A percentile compares a stretch with the other conserved stretches of the same genome.
These are phyloP conservation scores for Lasiodiplodia hormozganensis DNA, from an alignment of 2,329 filamentous ascomycete genomes.

Conservation along the genomic window DNA sequence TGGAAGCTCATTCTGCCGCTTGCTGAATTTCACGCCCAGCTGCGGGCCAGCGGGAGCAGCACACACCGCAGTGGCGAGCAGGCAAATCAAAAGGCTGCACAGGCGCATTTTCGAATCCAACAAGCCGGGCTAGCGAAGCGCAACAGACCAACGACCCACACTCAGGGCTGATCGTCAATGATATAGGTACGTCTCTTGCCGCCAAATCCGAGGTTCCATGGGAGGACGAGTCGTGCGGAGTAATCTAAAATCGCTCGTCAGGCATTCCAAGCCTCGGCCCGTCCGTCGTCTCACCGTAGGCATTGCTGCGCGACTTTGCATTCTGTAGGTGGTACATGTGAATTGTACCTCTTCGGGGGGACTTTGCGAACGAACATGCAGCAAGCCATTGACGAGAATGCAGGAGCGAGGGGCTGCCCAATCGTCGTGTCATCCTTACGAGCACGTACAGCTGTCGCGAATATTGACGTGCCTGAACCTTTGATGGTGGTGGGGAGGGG, in stretches of 20 bases:
- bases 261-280: constrained; percentile 8
- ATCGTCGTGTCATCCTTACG: neutral
- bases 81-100: constrained; percentile 7
- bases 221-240: neutral
- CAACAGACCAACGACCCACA: constrained; percentile 4
- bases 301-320: neutral
- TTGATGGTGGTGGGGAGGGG: neutral
- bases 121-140: neutral
- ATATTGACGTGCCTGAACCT: neutral
- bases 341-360: constrained; percentile 8
- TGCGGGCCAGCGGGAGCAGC: constrained; percentile 20
- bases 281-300: neutral
- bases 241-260: neutral
- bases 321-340: neutral
- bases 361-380: neutral
- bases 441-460: neutral
- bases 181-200: constrained; percentile 5
- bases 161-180: neutral
- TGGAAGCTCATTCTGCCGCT: constrained; percentile 25
- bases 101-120: constrained; percentile 12
- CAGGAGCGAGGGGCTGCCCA: neutral
- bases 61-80: neutral
- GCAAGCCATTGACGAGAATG: neutral
- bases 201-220: constrained; percentile 12
- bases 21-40: constrained; percentile 21